phyloP scores from a whole-genome alignment of 257 asterid species.

The Solanum chilense region DNA sequence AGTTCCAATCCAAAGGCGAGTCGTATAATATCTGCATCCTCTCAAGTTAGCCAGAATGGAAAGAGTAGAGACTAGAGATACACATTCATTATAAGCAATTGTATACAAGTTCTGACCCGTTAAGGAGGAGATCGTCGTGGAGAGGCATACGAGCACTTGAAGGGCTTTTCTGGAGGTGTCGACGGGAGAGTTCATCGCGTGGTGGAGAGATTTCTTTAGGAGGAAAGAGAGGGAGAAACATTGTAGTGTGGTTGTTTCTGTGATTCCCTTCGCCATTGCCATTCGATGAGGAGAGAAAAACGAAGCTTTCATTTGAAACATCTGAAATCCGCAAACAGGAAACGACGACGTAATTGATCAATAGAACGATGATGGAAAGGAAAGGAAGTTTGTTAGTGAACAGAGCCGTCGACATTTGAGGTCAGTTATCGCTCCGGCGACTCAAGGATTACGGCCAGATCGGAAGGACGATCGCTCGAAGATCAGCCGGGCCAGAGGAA shows the following conservation, averaged over 20 bases:
- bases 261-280: not conserved
- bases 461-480: not conserved
- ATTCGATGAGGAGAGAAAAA: not conserved
- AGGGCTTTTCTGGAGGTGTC: conserved; percentile 22
- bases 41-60: not conserved
- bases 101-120: conserved; percentile 31
- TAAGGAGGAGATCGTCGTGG: conserved; percentile 76
- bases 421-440: not conserved
- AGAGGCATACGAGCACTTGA: conserved; percentile 65
- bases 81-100: not conserved
- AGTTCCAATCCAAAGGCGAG: conserved; percentile 86
- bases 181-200: not conserved
- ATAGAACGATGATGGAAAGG: not conserved
- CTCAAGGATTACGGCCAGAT: not conserved
- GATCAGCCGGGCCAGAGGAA: not conserved
- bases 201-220: conserved; percentile 9
- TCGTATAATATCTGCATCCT: conserved; percentile 64
- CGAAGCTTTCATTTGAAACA: not conserved
- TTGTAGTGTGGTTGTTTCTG: conserved; percentile 2
- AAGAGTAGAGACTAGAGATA: not conserved
- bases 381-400: too few relatives aligned
- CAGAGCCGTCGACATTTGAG: not conserved
- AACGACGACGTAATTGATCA: not conserved
- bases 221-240: conserved; percentile 23
- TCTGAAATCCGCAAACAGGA: not conserved